These are phyloP conservation scores for Xylaria intraflava DNA, from an alignment of 495 filamentous ascomycete species.

Conservation along the genomic window DNA sequence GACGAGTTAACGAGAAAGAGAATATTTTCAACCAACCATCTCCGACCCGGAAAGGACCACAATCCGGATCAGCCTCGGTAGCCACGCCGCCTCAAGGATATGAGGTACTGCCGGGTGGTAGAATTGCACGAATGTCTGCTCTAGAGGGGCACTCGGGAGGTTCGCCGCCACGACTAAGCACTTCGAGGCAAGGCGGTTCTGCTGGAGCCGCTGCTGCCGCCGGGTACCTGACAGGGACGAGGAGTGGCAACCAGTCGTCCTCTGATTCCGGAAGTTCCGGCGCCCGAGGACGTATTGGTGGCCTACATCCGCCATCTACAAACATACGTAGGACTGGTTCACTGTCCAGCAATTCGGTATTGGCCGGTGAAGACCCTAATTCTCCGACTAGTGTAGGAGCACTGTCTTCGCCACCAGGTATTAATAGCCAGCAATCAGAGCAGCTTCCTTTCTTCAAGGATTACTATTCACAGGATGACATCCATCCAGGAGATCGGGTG, in stretches of 20 bases:
- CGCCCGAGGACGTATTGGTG: conserved; percentile 53
- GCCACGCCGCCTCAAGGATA: conserved; percentile 50
- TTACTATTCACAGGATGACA: conserved; percentile 96
- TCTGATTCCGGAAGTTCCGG: conserved; percentile 81
- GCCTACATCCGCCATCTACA: conserved; percentile 55
- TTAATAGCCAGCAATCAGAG: conserved; percentile 87
- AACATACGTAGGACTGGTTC: conserved; percentile 66
- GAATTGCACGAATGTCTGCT: conserved; percentile 94
- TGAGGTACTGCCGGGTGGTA: conserved; percentile 73
- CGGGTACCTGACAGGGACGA: conserved; percentile 33
- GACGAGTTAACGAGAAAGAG: conserved; percentile 52
- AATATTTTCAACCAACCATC: conserved; percentile 82
- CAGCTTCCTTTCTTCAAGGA: conserved; percentile 95
- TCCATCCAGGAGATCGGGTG: conserved; percentile 84
- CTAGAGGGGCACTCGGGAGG: conserved; percentile 64
- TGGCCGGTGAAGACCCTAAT: conserved; percentile 61
- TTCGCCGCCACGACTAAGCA: conserved; percentile 46
- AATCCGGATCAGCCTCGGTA: conserved; percentile 28
- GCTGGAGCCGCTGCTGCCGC: conserved; percentile 33
- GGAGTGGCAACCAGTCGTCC: conserved; percentile 65
- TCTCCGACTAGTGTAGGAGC: conserved; percentile 73
- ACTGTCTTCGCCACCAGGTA: conserved; percentile 73
- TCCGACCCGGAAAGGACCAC: conserved; percentile 55
- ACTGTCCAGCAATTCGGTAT: conserved; percentile 76
- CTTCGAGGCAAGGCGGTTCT: conserved; percentile 25